Evolutionary conservation across 1,284 basidiomycete genomes (phyloP).

Genomic region (Singerocomus rubriflavus): DNA sequence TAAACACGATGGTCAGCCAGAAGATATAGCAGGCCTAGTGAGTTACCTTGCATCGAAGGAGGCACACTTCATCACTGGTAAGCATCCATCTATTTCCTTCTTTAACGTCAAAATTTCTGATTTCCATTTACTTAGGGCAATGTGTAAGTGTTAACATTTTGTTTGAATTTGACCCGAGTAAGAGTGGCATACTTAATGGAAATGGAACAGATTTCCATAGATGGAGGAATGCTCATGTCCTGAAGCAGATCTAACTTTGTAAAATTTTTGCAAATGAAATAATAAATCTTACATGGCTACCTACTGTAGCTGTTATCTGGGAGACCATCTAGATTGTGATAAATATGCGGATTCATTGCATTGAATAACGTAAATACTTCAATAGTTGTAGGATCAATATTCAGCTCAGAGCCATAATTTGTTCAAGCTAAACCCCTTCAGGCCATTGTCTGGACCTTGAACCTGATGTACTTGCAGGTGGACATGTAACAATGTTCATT

Average conservation of each 20-base stretch:
- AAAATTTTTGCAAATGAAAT: constrained; percentile 7
- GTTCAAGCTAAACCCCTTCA: too few relatives aligned
- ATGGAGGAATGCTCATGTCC: too few relatives aligned
- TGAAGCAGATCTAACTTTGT: constrained; percentile 16
- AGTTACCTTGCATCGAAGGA: constrained; percentile 23
- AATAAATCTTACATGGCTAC: too few relatives aligned
- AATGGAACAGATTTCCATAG: background rate
- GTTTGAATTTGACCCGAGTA: background rate
- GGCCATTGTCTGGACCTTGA: too few relatives aligned
- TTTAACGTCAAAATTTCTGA: background rate
- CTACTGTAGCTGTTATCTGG: too few relatives aligned
- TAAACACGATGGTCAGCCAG: constrained; percentile 4
- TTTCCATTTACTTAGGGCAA: background rate
- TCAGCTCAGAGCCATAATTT: too few relatives aligned
- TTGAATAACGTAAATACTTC: too few relatives aligned
- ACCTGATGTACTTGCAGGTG: too few relatives aligned
- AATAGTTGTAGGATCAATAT: too few relatives aligned
- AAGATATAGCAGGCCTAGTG: constrained; percentile 17
- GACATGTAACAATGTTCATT: too few relatives aligned
- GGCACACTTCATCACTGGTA: constrained; percentile 7
- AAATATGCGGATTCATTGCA: too few relatives aligned
- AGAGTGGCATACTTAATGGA: background rate
- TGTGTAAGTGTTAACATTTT: background rate
- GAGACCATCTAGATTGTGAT: too few relatives aligned
- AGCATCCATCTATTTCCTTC: background rate